These are phyloP conservation scores for Aureobasidium sp. DNA, from an alignment of 2,329 filamentous ascomycete species.

Conservation along the genomic window DNA sequence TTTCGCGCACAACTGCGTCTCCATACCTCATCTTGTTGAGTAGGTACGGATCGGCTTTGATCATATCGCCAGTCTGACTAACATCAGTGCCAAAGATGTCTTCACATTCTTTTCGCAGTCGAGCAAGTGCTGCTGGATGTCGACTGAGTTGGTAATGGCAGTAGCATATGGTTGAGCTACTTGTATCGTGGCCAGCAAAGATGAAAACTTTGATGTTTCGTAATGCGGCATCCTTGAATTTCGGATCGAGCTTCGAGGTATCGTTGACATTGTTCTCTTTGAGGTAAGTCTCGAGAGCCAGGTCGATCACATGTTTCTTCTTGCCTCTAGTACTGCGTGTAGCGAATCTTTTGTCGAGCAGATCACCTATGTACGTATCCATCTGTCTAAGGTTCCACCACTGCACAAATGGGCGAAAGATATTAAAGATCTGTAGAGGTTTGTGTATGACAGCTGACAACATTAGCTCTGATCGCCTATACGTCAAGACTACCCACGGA, in stretches of 20 bases:
- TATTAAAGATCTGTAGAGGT: slow-evolving; percentile 32
- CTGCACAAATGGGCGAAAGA: slow-evolving; percentile 29
- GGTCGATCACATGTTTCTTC: slow-evolving; percentile 30
- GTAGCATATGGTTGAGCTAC: slow-evolving; percentile 31
- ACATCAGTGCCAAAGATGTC: slow-evolving; percentile 41
- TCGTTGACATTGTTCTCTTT: slow-evolving; percentile 27
- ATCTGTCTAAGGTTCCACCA: slow-evolving; percentile 32
- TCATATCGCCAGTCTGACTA: slow-evolving; percentile 30
- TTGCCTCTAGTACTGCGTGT: slow-evolving; percentile 26
- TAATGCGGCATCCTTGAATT: slow-evolving; percentile 31
- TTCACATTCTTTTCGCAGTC: slow-evolving; percentile 44
- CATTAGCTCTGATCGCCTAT: neutral
- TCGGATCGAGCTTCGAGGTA: slow-evolving; percentile 28
- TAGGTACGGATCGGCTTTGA: slow-evolving; percentile 38
- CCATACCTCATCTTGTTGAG: slow-evolving; percentile 48
- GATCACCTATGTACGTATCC: slow-evolving; percentile 28
- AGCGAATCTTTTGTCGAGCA: slow-evolving; percentile 33
- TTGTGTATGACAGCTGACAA: slow-evolving; percentile 28
- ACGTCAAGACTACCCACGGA: neutral
- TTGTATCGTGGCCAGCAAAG: slow-evolving; percentile 40
- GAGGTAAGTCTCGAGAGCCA: slow-evolving; percentile 31
- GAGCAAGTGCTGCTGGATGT: slow-evolving; percentile 27
- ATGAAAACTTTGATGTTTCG: slow-evolving; percentile 35
- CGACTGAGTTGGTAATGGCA: slow-evolving; percentile 35
- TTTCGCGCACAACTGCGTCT: slow-evolving; percentile 47